phyloP scores from a whole-genome alignment of 129 eudicot genomes.

The Heracleum sosnowskyi region DNA sequence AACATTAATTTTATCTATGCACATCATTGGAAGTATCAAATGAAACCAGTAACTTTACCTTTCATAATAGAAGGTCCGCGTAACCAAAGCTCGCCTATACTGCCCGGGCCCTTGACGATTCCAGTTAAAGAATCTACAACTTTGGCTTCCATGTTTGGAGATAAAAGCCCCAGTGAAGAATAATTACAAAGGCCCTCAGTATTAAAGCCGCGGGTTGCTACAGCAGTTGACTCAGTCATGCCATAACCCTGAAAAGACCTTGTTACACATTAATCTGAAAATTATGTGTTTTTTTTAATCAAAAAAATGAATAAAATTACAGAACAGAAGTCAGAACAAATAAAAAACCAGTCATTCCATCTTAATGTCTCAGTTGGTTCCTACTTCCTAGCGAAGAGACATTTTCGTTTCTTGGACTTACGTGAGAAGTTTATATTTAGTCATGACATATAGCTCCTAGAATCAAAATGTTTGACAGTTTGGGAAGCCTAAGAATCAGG shows the following conservation, averaged over 20 bases:
- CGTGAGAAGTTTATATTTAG: background rate
- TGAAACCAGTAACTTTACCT: conserved; percentile 32
- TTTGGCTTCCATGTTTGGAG: conserved; percentile 79
- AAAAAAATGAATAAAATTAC: background rate
- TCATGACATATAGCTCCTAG: background rate
- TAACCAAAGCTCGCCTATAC: conserved; percentile 80
- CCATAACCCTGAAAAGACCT: conserved; percentile 52
- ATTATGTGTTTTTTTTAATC: background rate
- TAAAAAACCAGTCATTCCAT: background rate
- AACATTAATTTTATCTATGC: background rate
- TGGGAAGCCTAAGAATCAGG: background rate
- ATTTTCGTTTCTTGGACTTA: too few relatives aligned
- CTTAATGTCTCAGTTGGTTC: background rate
- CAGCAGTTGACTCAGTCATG: conserved; percentile 63
- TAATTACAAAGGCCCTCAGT: conserved; percentile 27
- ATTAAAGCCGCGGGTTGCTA: conserved; percentile 59
- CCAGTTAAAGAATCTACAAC: conserved; percentile 75
- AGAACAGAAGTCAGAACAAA: background rate
- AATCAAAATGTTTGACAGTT: background rate
- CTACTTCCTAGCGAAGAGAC: background rate
- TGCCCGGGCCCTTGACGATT: conserved; percentile 54
- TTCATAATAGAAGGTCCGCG: conserved; percentile 69
- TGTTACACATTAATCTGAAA: background rate
- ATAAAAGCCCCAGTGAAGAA: conserved; percentile 66
- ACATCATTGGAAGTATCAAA: background rate